Conservation (phyloP, 2,329 filamentous ascomycete species). For the Phialophora macrospora region DNA sequence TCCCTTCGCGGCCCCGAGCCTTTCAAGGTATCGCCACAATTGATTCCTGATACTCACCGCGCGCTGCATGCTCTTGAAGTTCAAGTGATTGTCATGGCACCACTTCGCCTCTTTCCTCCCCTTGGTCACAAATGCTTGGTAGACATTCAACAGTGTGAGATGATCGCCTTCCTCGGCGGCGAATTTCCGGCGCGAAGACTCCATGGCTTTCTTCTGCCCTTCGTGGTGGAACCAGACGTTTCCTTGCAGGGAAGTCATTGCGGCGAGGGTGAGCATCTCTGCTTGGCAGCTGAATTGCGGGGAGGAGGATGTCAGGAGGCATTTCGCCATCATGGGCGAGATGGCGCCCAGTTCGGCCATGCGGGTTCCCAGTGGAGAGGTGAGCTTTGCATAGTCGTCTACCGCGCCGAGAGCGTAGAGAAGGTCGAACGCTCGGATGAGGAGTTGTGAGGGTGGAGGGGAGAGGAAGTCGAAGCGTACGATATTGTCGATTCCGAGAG, state of each 20-base stretch:
- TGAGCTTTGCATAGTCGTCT: conserved; percentile 88
- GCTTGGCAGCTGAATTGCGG: conserved; percentile 75
- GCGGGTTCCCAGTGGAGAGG: conserved; percentile 79
- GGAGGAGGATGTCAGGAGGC: conserved; percentile 69
- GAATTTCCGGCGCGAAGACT: conserved; percentile 77
- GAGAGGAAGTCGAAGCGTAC: conserved; percentile 88
- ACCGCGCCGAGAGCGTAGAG: conserved; percentile 85
- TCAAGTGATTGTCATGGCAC: conserved; percentile 84
- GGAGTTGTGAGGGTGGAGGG: conserved; percentile 79
- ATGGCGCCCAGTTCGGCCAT: conserved; percentile 88
- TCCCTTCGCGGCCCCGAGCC: conserved; percentile 71
- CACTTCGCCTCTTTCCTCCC: conserved; percentile 84
- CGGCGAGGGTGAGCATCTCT: conserved; percentile 88
- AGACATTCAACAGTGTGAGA: conserved; percentile 90
- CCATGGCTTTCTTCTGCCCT: conserved; percentile 74
- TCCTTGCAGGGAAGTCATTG: conserved; percentile 87
- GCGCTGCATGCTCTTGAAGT: conserved; percentile 80
- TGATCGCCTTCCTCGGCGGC: conserved; percentile 94
- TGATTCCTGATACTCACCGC: conserved; percentile 87
- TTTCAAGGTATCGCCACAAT: conserved; percentile 82
- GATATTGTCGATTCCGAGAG: conserved; percentile 92
- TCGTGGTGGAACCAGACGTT: conserved; percentile 82
- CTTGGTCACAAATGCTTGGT: conserved; percentile 81
- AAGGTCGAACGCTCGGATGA: conserved; percentile 84
- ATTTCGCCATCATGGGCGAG: conserved; percentile 95